Evolutionary conservation across 2,329 filamentous ascomycete species (phyloP).

Genomic region (Arachnomyces sp.): DNA sequence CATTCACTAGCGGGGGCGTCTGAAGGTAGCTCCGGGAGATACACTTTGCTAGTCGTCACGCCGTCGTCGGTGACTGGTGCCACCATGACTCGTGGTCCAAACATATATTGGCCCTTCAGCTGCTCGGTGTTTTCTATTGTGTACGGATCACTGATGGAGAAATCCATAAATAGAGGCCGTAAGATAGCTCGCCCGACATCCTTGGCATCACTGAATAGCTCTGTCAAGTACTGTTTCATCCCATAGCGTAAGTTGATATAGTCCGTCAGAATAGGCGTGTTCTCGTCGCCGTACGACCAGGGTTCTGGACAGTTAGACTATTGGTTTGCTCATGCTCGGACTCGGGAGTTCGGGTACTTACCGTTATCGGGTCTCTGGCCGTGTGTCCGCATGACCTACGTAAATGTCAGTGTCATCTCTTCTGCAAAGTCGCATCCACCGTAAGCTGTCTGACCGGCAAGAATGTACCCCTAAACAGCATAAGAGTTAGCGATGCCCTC

Average conservation of each 20-base stretch:
- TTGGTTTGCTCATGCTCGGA: constrained; percentile 28
- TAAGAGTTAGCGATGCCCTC: constrained; percentile 39
- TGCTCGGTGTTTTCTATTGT: constrained; percentile 24
- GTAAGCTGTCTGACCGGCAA: too few relatives aligned
- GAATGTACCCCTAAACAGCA: too few relatives aligned
- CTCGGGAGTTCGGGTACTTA: constrained; percentile 22
- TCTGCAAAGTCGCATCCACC: too few relatives aligned
- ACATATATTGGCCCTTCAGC: constrained; percentile 35
- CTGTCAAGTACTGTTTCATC: constrained; percentile 29
- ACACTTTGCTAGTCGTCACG: constrained; percentile 29
- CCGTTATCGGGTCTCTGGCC: background rate
- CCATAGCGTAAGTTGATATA: constrained; percentile 52
- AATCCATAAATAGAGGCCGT: constrained; percentile 34
- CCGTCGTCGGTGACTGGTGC: constrained; percentile 30
- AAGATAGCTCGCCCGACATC: constrained; percentile 28
- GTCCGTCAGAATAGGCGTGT: constrained; percentile 49
- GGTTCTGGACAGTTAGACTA: constrained; percentile 42
- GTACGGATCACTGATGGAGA: constrained; percentile 22
- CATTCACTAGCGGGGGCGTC: constrained; percentile 22
- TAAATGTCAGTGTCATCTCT: constrained; percentile 27
- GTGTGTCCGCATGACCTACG: constrained; percentile 1
- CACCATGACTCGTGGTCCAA: constrained; percentile 29
- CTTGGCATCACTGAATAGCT: constrained; percentile 28
- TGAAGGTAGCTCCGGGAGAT: constrained; percentile 24
- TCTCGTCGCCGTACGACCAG: constrained; percentile 54